Conservation (phyloP, 192 early-diverging fungal genomes). For the Kickxella alabastrina region DNA sequence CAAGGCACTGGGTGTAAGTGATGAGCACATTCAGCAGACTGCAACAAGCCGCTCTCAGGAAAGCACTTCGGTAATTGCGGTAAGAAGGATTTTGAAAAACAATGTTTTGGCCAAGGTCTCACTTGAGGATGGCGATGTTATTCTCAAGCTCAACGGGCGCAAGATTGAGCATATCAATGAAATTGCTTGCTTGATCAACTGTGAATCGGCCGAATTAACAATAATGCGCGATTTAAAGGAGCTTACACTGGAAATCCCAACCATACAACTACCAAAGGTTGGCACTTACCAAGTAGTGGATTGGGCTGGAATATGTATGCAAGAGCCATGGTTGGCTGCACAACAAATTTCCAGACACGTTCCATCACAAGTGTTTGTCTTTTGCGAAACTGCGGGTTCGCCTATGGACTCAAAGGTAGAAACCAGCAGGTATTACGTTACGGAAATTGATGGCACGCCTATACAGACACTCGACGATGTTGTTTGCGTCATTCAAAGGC, state of each 20-base stretch:
- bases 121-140: slow-evolving; percentile 31
- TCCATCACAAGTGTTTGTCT: slow-evolving; percentile 17
- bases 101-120: background rate
- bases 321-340: slow-evolving; percentile 22
- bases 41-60: background rate
- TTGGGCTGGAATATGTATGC: slow-evolving; percentile 33
- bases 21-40: slow-evolving; percentile 5
- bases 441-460: slow-evolving; percentile 12
- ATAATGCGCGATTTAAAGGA: slow-evolving; percentile 22
- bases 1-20: slow-evolving; percentile 14
- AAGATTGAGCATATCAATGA: slow-evolving; percentile 16
- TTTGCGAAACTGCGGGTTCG: background rate
- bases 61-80: slow-evolving; percentile 5
- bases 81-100: slow-evolving; percentile 6
- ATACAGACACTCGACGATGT: slow-evolving; percentile 28
- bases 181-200: slow-evolving; percentile 11
- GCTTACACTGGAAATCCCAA: slow-evolving; percentile 15
- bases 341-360: slow-evolving; percentile 10
- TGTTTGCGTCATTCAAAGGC: background rate
- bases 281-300: slow-evolving; percentile 17
- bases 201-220: slow-evolving; percentile 12
- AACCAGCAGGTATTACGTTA: slow-evolving; percentile 9
- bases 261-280: slow-evolving; percentile 1
- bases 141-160: slow-evolving; percentile 13
- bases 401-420: background rate